phyloP scores from a whole-genome alignment of 2,329 filamentous ascomycete species.

The Dichotomopilus funicola region DNA sequence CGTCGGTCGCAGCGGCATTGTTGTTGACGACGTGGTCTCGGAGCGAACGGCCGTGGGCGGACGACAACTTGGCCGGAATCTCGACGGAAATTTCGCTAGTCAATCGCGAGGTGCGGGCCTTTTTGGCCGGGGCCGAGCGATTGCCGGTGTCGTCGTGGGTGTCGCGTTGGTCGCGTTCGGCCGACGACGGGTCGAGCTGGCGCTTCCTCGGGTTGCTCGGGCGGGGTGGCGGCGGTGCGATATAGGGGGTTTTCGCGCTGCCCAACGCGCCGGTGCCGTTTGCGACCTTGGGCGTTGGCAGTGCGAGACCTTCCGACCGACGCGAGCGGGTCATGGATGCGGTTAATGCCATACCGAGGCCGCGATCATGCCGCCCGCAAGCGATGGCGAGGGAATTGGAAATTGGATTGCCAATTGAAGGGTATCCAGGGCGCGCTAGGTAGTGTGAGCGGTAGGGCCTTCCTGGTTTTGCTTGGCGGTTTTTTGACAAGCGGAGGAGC shows the following conservation, averaged over 20 bases:
- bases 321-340: slow-evolving; percentile 44
- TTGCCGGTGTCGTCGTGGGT: slow-evolving; percentile 34
- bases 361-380: slow-evolving; percentile 1
- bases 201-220: slow-evolving; percentile 34
- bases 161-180: slow-evolving; percentile 24
- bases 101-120: slow-evolving; percentile 29
- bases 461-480: slow-evolving; percentile 4
- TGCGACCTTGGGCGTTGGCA: slow-evolving; percentile 28
- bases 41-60: not conserved
- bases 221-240: not conserved
- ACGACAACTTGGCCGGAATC: slow-evolving; percentile 34
- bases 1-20: slow-evolving; percentile 16
- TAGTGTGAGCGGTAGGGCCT: not conserved
- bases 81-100: slow-evolving; percentile 42
- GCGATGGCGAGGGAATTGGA: not conserved
- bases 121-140: slow-evolving; percentile 33
- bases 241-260: slow-evolving; percentile 25
- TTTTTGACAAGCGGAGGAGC: slow-evolving; percentile 1
- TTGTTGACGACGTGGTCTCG: slow-evolving; percentile 13
- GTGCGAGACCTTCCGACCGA: slow-evolving; percentile 41
- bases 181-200: slow-evolving; percentile 34
- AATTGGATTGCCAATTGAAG: slow-evolving; percentile 5
- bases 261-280: slow-evolving; percentile 21
- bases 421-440: not conserved
- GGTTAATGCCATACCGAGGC: slow-evolving; percentile 37